phyloP scores from a whole-genome alignment of 2,329 filamentous ascomycete species.

The Dendryphion nanum region DNA sequence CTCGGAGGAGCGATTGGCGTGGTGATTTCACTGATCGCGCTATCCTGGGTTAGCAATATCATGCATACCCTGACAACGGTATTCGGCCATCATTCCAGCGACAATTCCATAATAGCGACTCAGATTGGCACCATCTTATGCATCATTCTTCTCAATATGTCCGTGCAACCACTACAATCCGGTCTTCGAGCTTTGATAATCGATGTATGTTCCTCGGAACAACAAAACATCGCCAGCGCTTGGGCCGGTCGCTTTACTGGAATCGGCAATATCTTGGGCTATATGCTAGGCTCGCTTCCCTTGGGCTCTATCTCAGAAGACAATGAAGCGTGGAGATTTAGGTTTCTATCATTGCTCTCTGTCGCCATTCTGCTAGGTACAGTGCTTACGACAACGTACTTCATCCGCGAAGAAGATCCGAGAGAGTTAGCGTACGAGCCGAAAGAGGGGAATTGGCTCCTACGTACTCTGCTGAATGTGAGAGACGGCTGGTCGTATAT shows the following conservation, averaged over 20 bases:
- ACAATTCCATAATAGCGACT: background rate
- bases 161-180: slow-evolving; percentile 33
- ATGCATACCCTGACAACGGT: background rate
- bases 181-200: slow-evolving; percentile 33
- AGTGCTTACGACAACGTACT: background rate
- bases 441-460: background rate
- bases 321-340: slow-evolving; percentile 4
- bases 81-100: background rate
- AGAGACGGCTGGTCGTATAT: slow-evolving; percentile 1
- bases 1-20: slow-evolving; percentile 67
- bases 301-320: slow-evolving; percentile 3
- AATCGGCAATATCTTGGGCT: slow-evolving; percentile 32
- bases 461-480: background rate
- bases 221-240: slow-evolving; percentile 29
- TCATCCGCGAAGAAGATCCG: background rate
- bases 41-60: slow-evolving; percentile 64
- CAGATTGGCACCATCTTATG: slow-evolving; percentile 11
- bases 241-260: slow-evolving; percentile 26
- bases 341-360: slow-evolving; percentile 1
- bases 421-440: background rate
- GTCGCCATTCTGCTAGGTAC: background rate
- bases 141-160: slow-evolving; percentile 24
- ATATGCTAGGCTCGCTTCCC: slow-evolving; percentile 22
- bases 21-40: slow-evolving; percentile 58
- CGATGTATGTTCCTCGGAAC: slow-evolving; percentile 24